Base-by-base conservation (phyloP, 345 rosid genomes). In the Corymbia maculata region DNA sequence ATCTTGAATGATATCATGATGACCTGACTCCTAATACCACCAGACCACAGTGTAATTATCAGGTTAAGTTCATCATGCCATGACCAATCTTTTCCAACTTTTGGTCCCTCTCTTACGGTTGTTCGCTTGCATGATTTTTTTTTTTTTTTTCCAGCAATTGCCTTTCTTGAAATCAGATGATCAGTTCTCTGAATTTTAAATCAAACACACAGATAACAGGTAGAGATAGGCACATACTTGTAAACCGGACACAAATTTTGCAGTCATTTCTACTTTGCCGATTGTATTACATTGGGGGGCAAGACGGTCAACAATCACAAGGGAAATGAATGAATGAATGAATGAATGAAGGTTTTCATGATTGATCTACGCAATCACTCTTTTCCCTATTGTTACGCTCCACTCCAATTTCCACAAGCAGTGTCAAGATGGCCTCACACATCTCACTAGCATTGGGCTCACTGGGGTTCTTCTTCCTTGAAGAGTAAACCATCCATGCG, bases 401-500 rank as follows among this genome's bases (percentile, higher is more conserved):
- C 86, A 70, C 88, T 75, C 93, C 94, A 85, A 93, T 89, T 87
- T 95, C 96, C 85, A 93, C 95, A 19, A 95, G 94, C 90, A 92
- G 85, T 6, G 93, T 94, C 90, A 95, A 82, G 86, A 95, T 92
- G 12, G 97, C 96, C 89, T 94, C 97, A 16, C 97, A 95, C 96
- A 95, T 95, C 87, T 94, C 93, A 59, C 89, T 87, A 45, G 93
- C 91, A 87, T 94, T 93, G 3, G 96, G 94, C 86, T 93, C 93
- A 1, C 51, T 52, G 3, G 94, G 90, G 87, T 95, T 88, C 89
- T 85, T 93, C 70, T 89, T 91, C 55, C 64, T 6, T 2, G 95
- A 92, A 51, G 95, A 90, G 90, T 93, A 95, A 80, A 95, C 98
- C 97, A 95, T 94, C 95, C 94, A 93, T 11, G 92, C 93, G 87